Conservation (phyloP, 1,284 basidiomycete species). For the Meripilus lineatus region DNA sequence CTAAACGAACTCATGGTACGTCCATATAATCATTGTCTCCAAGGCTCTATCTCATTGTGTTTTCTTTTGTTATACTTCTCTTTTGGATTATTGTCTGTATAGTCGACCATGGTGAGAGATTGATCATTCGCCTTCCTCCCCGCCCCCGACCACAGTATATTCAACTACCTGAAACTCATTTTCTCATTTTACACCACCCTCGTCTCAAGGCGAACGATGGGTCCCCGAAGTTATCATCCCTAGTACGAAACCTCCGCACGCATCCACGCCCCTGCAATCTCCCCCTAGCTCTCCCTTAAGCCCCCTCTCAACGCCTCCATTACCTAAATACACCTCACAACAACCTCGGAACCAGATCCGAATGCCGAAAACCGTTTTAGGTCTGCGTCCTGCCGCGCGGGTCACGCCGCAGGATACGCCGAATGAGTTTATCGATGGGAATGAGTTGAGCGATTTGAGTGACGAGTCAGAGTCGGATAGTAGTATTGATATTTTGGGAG, state of each 20-base stretch:
- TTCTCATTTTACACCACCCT: too few relatives aligned
- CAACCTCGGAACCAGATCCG: neutral
- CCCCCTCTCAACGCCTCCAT: neutral
- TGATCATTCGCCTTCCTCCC: slow-evolving; percentile 19
- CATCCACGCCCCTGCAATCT: neutral
- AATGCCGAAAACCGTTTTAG: too few relatives aligned
- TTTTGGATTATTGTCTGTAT: too few relatives aligned
- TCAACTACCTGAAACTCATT: too few relatives aligned
- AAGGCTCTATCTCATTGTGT: neutral
- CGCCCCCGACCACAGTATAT: slow-evolving; percentile 1
- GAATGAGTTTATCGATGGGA: neutral
- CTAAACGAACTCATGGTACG: neutral
- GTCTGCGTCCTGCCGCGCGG: too few relatives aligned
- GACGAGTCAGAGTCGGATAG: neutral
- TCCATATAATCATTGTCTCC: neutral
- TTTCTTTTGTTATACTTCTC: too few relatives aligned
- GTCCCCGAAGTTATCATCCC: slow-evolving; percentile 17
- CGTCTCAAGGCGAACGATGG: slow-evolving; percentile 9
- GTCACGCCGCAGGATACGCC: neutral
- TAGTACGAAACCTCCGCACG: neutral
- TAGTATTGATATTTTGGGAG: too few relatives aligned
- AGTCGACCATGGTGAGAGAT: slow-evolving; percentile 10
- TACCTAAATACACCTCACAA: neutral
- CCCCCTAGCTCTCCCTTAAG: slow-evolving; percentile 6
- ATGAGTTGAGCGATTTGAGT: neutral